phyloP scores from a whole-genome alignment of 2,329 filamentous ascomycete genomes.

The Ceratocystis papillata region DNA sequence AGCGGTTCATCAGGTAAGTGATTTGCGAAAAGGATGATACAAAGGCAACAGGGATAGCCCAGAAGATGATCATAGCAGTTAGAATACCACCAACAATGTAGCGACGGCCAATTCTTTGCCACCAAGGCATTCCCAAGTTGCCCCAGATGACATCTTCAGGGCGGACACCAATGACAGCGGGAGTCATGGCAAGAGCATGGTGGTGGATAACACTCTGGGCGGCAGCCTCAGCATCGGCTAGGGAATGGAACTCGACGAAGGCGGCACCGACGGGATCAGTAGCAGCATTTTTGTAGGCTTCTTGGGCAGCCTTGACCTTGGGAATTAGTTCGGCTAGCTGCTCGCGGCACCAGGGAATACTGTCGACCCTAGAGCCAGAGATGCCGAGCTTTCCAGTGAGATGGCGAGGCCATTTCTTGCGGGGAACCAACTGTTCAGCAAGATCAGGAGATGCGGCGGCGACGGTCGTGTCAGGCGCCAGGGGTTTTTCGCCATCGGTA shows the following conservation, averaged over 20 bases:
- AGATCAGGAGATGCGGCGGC: conserved; percentile 28
- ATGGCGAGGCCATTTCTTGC: conserved; percentile 60
- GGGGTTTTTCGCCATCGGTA: conserved; percentile 33
- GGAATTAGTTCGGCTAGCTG: conserved; percentile 47
- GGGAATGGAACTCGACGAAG: conserved; percentile 80
- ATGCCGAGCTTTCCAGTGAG: conserved; percentile 52
- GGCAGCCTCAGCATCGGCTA: conserved; percentile 74
- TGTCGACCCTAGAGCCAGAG: conserved; percentile 61
- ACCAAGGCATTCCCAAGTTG: conserved; percentile 74
- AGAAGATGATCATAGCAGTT: conserved; percentile 72
- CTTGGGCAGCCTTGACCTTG: conserved; percentile 56
- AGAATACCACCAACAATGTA: conserved; percentile 62
- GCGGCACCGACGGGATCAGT: conserved; percentile 61
- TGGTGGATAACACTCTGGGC: conserved; percentile 83
- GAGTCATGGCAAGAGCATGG: conserved; percentile 74
- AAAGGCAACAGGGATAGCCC: conserved; percentile 62
- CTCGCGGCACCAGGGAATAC: conserved; percentile 70
- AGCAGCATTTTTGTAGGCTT: conserved; percentile 53
- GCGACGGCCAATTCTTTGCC: conserved; percentile 66
- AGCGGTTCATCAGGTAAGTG: conserved; percentile 51
- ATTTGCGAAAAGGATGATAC: conserved; percentile 85
- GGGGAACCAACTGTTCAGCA: conserved; percentile 55
- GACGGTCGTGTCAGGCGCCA: conserved; percentile 40
- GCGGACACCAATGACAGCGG: conserved; percentile 70
- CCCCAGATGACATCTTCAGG: conserved; percentile 81